Conservation (phyloP, 495 filamentous ascomycete genomes). For the Parathielavia hyrcaniae region DNA sequence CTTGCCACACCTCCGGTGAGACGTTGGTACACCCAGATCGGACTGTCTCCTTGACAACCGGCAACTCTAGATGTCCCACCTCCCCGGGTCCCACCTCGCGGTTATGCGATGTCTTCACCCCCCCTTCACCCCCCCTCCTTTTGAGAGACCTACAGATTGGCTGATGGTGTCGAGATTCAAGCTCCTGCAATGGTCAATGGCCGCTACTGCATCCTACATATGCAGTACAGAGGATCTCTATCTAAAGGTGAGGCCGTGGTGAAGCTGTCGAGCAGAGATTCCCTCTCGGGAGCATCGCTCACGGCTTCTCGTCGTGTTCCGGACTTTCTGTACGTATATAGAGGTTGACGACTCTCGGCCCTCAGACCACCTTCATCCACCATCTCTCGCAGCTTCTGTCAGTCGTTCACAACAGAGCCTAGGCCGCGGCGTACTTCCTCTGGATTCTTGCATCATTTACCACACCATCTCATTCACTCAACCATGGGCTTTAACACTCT, state of each 20-base stretch:
- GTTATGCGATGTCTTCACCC: conserved; percentile 4
- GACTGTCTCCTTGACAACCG: neutral
- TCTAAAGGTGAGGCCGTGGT: conserved; percentile 5
- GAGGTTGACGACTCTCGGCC: neutral
- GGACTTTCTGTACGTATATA: conserved; percentile 17
- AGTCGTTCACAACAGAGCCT: neutral
- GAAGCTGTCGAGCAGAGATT: neutral
- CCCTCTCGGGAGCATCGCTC: neutral
- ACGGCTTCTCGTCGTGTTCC: neutral
- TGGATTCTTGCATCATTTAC: neutral
- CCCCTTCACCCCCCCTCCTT: neutral
- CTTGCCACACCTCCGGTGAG: neutral
- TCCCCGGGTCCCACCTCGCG: neutral
- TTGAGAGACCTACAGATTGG: neutral
- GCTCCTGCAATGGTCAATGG: neutral
- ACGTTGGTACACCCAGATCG: neutral
- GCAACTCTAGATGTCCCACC: neutral
- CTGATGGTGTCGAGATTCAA: neutral
- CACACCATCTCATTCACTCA: neutral
- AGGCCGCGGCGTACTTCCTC: neutral
- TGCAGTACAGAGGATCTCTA: conserved; percentile 21
- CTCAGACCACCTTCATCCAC: neutral
- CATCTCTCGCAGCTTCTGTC: neutral
- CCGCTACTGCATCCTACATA: conserved; percentile 14
- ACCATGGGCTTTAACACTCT: neutral